Conservation (phyloP, 2,329 filamentous ascomycete species). For the Cryoendolithus antarcticus region DNA sequence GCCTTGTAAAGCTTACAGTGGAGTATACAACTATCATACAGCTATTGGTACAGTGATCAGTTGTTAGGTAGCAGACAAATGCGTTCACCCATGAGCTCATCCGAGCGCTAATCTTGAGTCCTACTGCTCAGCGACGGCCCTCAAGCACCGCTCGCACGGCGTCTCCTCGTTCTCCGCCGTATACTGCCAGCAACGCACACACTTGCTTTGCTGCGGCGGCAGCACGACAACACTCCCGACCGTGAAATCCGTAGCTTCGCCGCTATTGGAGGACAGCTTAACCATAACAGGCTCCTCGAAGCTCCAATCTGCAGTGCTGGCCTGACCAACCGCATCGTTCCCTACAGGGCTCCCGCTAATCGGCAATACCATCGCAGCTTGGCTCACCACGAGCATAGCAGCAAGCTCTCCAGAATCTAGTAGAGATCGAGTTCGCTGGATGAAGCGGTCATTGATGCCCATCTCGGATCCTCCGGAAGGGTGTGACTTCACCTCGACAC, state of each 20-base stretch:
- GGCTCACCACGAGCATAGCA: slow-evolving; percentile 31
- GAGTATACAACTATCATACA: no score
- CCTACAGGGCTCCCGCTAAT: slow-evolving; percentile 4
- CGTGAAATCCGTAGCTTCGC: slow-evolving; percentile 9
- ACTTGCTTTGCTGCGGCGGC: slow-evolving; percentile 52
- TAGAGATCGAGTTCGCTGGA: neutral
- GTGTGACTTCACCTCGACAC: slow-evolving; percentile 35
- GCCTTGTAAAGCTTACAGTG: no score
- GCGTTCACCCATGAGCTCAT: no score
- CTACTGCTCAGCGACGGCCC: slow-evolving; percentile 38
- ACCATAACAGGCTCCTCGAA: slow-evolving; percentile 31
- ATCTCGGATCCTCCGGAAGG: no score
- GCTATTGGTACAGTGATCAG: no score
- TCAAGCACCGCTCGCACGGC: slow-evolving; percentile 63
- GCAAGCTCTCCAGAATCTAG: slow-evolving; percentile 22
- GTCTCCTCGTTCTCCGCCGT: slow-evolving; percentile 49
- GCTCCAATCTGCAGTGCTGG: slow-evolving; percentile 22
- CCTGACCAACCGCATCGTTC: slow-evolving; percentile 7
- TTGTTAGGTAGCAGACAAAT: no score
- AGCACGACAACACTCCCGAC: slow-evolving; percentile 15
- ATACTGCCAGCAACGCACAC: slow-evolving; percentile 81
- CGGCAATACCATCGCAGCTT: slow-evolving; percentile 15
- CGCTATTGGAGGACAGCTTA: slow-evolving; percentile 6
- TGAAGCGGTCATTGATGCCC: no score
- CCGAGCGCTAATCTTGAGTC: no score